Evolutionary conservation across 1,284 basidiomycete genomes (phyloP), one percentile per base, ranked within the genome.

Genomic region (Porphyrellus sp.): DNA sequence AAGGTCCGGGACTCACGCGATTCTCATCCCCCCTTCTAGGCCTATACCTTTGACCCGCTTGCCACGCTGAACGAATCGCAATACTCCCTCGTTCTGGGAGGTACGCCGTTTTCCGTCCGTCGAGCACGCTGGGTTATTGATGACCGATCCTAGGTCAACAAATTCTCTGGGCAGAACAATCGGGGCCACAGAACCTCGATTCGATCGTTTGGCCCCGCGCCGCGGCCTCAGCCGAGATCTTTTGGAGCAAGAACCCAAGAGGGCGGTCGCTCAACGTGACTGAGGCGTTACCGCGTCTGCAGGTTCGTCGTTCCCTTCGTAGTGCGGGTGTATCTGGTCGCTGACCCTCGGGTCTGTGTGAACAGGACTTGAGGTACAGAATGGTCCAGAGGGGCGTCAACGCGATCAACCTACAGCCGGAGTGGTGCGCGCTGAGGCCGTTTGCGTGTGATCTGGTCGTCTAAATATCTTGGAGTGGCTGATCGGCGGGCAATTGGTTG

Each of bases 211-310:
- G 84, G 81, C 85, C 84, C 0, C 72, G 84, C n/a, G 78, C 80
- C 1, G 81, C 81, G 0, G 72, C 80, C 0, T 74, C 76, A 0
- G 82, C 82, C 0, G 85, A 86, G 63, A 65, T 85, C 20, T 85
- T 80, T 67, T 86, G 85, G 85, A 80, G 91, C 0, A 72, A 69
- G 0, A 61, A 69, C 16, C 68, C 68, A 2, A 56, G 62, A 2
- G 69, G 63, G 1, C 54, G 53, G 0, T 60, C 76, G 23, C 74
- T 80, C 6, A 77, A 83, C 61, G 73, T 80, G 24, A 72, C 68
- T 2, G 72, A 81, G 27, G 92, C 91, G 1, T 70, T 93, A 21
- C 80, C 84, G 20, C 80, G 91, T 38, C 75, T 96, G 59, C 86
- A 94, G 60, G 68, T 69, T 20, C 23, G 65, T 53, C 20, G 23